Conservation (phyloP, 257 asterid genomes). For the Nicotiana obtusifolia region DNA sequence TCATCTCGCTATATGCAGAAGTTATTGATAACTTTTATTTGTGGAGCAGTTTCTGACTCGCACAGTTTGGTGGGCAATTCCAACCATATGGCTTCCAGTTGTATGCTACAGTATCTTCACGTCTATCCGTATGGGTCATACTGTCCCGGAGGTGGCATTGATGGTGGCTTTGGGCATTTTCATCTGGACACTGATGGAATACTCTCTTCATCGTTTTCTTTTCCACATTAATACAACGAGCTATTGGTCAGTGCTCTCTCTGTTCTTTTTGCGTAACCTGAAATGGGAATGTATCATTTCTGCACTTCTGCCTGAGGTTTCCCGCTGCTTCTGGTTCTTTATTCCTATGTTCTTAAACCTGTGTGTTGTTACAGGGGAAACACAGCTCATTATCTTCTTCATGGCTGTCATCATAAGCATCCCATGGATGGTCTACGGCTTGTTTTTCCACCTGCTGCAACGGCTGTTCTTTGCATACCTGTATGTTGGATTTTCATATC, state of each 20-base stretch:
- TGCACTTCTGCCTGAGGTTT: background rate
- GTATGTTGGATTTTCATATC: slow-evolving; percentile 28
- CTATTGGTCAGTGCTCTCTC: slow-evolving; percentile 40
- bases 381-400: slow-evolving; percentile 73
- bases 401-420: slow-evolving; percentile 93
- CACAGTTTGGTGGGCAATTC: slow-evolving; percentile 71
- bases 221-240: slow-evolving; percentile 62
- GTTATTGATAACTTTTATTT: background rate
- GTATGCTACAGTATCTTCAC: slow-evolving; percentile 33
- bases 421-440: slow-evolving; percentile 83
- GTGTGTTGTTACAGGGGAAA: slow-evolving; percentile 49
- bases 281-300: background rate
- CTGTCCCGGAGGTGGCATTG: slow-evolving; percentile 35
- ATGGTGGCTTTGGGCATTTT: slow-evolving; percentile 39
- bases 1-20: background rate
- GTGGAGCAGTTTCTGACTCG: slow-evolving; percentile 54
- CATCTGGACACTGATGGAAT: slow-evolving; percentile 69
- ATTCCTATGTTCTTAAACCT: background rate
- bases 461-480: slow-evolving; percentile 53
- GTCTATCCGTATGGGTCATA: slow-evolving; percentile 36
- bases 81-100: slow-evolving; percentile 69
- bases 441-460: slow-evolving; percentile 82
- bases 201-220: slow-evolving; percentile 62
- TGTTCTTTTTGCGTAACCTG: background rate
- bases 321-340: background rate